Percentiles rank a stretch among this genome's conserved stretches.
phyloP scores from a whole-genome alignment of 176 grass and related monocot species.

The Dactylis glomerata region DNA sequence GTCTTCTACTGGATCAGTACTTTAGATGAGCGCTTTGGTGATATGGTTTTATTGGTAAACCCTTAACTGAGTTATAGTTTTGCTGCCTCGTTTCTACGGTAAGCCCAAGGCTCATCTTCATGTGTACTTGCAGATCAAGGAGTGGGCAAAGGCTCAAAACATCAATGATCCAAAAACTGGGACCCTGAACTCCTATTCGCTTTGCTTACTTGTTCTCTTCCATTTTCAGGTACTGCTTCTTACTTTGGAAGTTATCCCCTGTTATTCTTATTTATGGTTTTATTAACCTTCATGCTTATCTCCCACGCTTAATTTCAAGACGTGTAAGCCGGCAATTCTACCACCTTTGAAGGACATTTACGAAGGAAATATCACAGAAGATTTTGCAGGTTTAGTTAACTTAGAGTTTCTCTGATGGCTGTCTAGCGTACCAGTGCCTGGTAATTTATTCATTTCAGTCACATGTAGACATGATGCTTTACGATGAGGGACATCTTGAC shows the following conservation, averaged over 20 bases:
- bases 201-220: conserved; percentile 87
- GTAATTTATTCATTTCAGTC: conserved; percentile 30
- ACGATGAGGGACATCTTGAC: conserved; percentile 47
- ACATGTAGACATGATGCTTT: conserved; percentile 41
- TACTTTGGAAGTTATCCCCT: not conserved
- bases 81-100: not conserved
- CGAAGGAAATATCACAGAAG: conserved; percentile 59
- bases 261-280: conserved; percentile 20
- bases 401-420: not conserved
- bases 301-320: conserved; percentile 37
- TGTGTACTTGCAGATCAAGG: conserved; percentile 74
- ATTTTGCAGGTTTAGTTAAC: conserved; percentile 51
- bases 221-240: conserved; percentile 85
- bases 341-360: conserved; percentile 81
- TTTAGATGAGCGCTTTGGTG: conserved; percentile 80
- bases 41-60: conserved; percentile 92
- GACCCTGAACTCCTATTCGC: conserved; percentile 85
- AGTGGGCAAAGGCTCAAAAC: conserved; percentile 96
- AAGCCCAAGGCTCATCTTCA: conserved; percentile 28
- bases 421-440: not conserved
- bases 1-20: conserved; percentile 68
- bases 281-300: conserved; percentile 8
- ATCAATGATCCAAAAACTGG: conserved; percentile 90
- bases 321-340: conserved; percentile 70
- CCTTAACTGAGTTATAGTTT: conserved; percentile 2